Evolutionary conservation across 2,329 filamentous ascomycete genomes (phyloP).

Genomic region (Simplicillium aogashimaense): DNA sequence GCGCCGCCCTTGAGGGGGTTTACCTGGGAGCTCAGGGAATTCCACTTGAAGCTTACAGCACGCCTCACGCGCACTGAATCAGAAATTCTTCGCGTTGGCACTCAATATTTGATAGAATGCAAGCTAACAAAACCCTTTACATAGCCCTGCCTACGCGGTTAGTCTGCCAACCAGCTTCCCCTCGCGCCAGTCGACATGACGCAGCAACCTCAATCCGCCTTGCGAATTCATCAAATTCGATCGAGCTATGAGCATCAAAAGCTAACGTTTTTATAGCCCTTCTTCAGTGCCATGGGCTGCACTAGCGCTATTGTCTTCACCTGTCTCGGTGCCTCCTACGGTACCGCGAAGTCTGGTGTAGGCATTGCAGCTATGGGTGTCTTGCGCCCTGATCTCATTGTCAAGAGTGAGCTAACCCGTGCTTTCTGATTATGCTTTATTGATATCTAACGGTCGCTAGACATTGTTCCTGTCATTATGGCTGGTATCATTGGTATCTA

Average conservation of each 20-base stretch:
- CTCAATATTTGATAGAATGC: slow-evolving; percentile 4
- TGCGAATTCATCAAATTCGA: neutral
- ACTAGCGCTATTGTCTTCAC: slow-evolving; percentile 95
- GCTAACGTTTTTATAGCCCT: slow-evolving; percentile 48
- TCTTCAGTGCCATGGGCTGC: slow-evolving; percentile 97
- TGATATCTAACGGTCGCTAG: slow-evolving; percentile 33
- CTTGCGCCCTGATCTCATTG: slow-evolving; percentile 91
- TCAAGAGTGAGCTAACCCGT: slow-evolving; percentile 72
- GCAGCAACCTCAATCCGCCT: neutral
- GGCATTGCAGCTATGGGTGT: slow-evolving; percentile 99
- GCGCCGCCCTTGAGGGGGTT: slow-evolving; percentile 7
- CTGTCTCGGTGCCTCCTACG: slow-evolving; percentile 93
- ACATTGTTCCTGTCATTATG: slow-evolving; percentile 99
- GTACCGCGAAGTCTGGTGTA: slow-evolving; percentile 97
- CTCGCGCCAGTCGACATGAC: slow-evolving; percentile 7
- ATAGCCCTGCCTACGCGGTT: slow-evolving; percentile 96
- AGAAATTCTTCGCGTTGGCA: slow-evolving; percentile 2
- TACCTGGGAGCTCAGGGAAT: slow-evolving; percentile 7
- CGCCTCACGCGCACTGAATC: neutral
- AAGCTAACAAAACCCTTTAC: slow-evolving; percentile 32
- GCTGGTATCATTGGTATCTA: slow-evolving; percentile 99
- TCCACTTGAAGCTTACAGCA: slow-evolving; percentile 9
- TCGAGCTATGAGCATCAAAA: neutral
- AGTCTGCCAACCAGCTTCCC: slow-evolving; percentile 40
- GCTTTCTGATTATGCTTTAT: neutral